Evolutionary conservation across 768 basidiomycete genomes (phyloP), one percentile per base, ranked within the genome.

Genomic region (Pleurotus citrinopileatus): DNA sequence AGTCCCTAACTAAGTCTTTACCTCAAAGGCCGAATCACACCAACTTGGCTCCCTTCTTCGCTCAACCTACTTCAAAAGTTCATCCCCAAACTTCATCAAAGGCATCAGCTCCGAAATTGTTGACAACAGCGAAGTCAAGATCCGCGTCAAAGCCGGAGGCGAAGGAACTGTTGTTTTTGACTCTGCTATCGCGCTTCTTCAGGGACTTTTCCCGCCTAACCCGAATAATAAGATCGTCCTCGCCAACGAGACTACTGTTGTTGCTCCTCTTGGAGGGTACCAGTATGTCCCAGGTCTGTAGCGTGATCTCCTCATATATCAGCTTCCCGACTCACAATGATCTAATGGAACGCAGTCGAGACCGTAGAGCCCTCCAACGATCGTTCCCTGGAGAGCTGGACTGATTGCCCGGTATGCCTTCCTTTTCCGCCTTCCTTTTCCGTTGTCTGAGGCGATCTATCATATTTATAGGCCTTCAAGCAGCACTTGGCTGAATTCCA

Each of bases 151-250:
- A 72, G 85, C 84, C 51, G 90, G 91, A 42, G 86, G 84, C 47
- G 91, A 94, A 65, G 91, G 91, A 43, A 76, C 83, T n/a, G 85
- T 89, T 48, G 90, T 93, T 60, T 89, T 91, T 68, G 91, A 94
- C 75, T 88, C 87, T 4, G 86, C 90, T 27, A 86, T 88, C 51
- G 91, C 92, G 26, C 75, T 92, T 51, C 80, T 92, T 37, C 93
- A 94, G 70, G 91, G 91, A 38, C 75, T 94, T 45, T 92, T 86
- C 79, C 91, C 91, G 20, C 90, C 91, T n/a, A 87, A 79, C 64
- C 70, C 74, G 8, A 75, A 79, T 32, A 88, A 89, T 71, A 84
- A 80, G 63, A 87, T 88, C 60, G 75, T 75, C 4, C 83, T 95
- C 13, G 92, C 92, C 2, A 91, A 95, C 58, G 89, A 84, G 53